Base-by-base conservation (phyloP, 805 yeast genomes). In the Saccharomycopsis amapae region DNA sequence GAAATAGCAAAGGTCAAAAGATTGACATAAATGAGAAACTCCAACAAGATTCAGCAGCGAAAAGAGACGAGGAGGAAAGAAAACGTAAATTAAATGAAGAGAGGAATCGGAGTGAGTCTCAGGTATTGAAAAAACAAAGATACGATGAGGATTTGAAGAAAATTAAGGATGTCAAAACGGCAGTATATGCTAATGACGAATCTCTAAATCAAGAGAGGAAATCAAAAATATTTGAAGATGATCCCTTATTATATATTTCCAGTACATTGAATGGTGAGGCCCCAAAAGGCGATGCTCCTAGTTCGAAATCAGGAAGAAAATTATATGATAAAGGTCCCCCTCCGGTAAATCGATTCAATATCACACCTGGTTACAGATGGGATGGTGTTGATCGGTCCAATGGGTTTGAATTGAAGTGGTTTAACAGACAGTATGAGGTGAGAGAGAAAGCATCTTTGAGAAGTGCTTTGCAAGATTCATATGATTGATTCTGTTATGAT, bases 301-400 rank as follows among this genome's bases (percentile, higher is more conserved):
- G 61, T 62, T 47, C 50, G 17, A 38, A 36, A 1, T 7, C 45
- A 2, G 86, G 87, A 0, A 59, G 84, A 36, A 78, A 73, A 38
- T 59, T 74, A 1, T 87, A 80, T 54, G 59, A 63, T 24, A 58
- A 56, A 15, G 30, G 51, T 6, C 44, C 44, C n/a, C 75, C 62
- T 45, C 78, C 85, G 0, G 75, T 75, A 18, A 89, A 89, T 58
- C 65, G 97, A 47, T 89, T 85, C 61, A 73, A 73, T 2, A 79
- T 89, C 12, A 63, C 65, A 3, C 95, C 96, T 0, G 96, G 97
- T 0, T 67, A 69, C 53, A 68, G 85, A 47, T 89, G 97, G 97
- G 95, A 85, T 61, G 97, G 97, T 0, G 79, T 89, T 1, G 89
- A 86, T 62, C 66, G 97, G 49, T 79, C 94, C 0, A 89, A 82